A percentile compares a stretch with the other conserved stretches of the same genome.
Evolutionary conservation across 2,329 filamentous ascomycete species (phyloP).

Genomic region (Golovinomyces cichoracearum): DNA sequence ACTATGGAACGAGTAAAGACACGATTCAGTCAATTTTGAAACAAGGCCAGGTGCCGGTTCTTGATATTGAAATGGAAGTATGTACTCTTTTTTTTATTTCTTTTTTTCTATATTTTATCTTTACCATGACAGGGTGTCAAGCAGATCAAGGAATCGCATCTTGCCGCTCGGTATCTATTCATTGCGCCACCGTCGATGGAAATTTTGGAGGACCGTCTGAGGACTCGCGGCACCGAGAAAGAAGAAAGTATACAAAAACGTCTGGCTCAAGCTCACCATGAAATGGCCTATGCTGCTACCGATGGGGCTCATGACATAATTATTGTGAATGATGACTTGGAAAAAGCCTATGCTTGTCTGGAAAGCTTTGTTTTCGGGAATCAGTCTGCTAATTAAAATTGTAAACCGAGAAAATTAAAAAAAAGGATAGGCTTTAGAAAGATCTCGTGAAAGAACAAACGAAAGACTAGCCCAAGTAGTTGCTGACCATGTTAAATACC

Average conservation of each 20-base stretch:
- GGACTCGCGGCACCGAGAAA: slow-evolving; percentile 52
- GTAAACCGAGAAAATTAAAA: no score
- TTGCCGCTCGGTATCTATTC: slow-evolving; percentile 61
- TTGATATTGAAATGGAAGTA: slow-evolving; percentile 95
- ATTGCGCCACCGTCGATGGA: slow-evolving; percentile 54
- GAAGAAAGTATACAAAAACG: slow-evolving; percentile 46
- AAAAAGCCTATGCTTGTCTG: slow-evolving; percentile 27
- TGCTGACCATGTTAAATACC: no score
- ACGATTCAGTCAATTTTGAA: slow-evolving; percentile 52
- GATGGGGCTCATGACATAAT: slow-evolving; percentile 39
- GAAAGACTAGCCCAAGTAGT: no score
- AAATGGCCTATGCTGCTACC: slow-evolving; percentile 46
- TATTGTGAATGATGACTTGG: slow-evolving; percentile 39
- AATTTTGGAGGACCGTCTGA: slow-evolving; percentile 45
- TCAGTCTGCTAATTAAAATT: no score
- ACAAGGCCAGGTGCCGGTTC: slow-evolving; percentile 47
- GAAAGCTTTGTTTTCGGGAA: slow-evolving; percentile 26
- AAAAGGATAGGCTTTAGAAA: no score
- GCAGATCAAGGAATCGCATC: slow-evolving; percentile 55
- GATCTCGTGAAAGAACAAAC: no score
- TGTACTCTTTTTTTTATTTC: slow-evolving; percentile 5
- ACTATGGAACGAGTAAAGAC: slow-evolving; percentile 61
- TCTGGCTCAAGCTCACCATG: slow-evolving; percentile 42
- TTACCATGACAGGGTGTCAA: slow-evolving; percentile 43
- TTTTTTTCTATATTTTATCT: neutral